Evolutionary conservation across 2,329 filamentous ascomycete genomes (phyloP).

Genomic region (Metarhizium rileyi): DNA sequence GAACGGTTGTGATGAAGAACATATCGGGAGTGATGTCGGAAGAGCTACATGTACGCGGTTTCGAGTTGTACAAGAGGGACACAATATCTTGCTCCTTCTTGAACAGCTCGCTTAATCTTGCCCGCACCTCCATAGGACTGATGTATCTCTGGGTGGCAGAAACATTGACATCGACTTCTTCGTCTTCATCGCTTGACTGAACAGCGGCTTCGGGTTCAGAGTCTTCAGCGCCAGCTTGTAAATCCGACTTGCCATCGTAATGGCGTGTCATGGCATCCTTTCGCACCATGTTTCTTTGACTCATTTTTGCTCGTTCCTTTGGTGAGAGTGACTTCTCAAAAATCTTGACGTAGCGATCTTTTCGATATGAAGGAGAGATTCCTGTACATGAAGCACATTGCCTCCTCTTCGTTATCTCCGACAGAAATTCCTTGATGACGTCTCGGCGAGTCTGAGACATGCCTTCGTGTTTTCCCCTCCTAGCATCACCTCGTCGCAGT

Average conservation of each 20-base stretch:
- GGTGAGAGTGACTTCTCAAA: slow-evolving; percentile 71
- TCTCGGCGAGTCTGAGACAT: slow-evolving; percentile 65
- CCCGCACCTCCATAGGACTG: slow-evolving; percentile 73
- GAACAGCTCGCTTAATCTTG: slow-evolving; percentile 70
- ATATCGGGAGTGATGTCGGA: slow-evolving; percentile 65
- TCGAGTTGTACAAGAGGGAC: slow-evolving; percentile 73
- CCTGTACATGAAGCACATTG: slow-evolving; percentile 59
- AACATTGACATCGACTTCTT: slow-evolving; percentile 13
- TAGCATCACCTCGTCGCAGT: slow-evolving; percentile 36
- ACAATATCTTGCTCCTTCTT: slow-evolving; percentile 79
- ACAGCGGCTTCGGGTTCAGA: slow-evolving; percentile 57
- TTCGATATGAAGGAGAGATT: slow-evolving; percentile 74
- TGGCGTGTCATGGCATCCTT: slow-evolving; percentile 56
- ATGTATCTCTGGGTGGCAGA: slow-evolving; percentile 57
- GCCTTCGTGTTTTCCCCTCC: slow-evolving; percentile 70
- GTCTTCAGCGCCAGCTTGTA: slow-evolving; percentile 19
- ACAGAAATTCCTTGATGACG: slow-evolving; percentile 74
- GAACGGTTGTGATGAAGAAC: slow-evolving; percentile 82
- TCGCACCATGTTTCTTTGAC: slow-evolving; percentile 54
- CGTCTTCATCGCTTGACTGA: slow-evolving; percentile 24
- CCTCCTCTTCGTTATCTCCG: slow-evolving; percentile 57
- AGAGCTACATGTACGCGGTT: slow-evolving; percentile 48
- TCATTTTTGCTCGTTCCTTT: slow-evolving; percentile 73
- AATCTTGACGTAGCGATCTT: slow-evolving; percentile 86
- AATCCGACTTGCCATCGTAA: slow-evolving; percentile 28